A percentile compares a stretch with the other conserved stretches of the same genome.
Conservation (phyloP, 371 early-diverging fungal genomes). For the Rhizopus delemar region DNA sequence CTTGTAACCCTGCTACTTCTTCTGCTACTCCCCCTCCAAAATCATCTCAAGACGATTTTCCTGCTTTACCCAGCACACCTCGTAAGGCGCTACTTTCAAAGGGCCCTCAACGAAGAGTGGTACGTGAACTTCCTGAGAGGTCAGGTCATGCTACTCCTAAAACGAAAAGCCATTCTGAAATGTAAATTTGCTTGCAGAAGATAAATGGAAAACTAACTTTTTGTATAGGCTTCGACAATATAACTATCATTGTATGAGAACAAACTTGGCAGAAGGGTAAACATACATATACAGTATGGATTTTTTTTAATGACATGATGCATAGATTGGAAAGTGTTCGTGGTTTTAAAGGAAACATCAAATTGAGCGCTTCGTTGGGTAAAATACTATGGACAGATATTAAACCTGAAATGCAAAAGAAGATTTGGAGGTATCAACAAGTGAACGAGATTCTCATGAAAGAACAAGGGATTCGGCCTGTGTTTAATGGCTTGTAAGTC, state of each 20-base stretch:
- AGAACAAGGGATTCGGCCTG: slow-evolving; percentile 33
- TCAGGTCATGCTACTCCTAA: slow-evolving; percentile 2
- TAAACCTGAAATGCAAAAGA: slow-evolving; percentile 24
- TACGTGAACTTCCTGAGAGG: slow-evolving; percentile 32
- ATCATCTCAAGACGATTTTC: slow-evolving; percentile 26
- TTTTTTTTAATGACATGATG: background rate
- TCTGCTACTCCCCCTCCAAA: background rate
- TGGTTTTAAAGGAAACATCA: slow-evolving; percentile 43
- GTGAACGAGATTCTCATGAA: slow-evolving; percentile 48
- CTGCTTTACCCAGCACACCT: slow-evolving; percentile 23
- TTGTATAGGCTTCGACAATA: slow-evolving; percentile 36
- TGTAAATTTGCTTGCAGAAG: slow-evolving; percentile 1
- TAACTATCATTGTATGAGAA: slow-evolving; percentile 37
- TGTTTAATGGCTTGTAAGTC: slow-evolving; percentile 47
- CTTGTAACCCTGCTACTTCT: background rate
- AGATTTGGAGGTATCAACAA: slow-evolving; percentile 47
- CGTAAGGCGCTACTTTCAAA: slow-evolving; percentile 13
- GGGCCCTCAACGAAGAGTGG: slow-evolving; percentile 11
- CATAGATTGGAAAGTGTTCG: slow-evolving; percentile 32
- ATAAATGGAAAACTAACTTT: background rate
- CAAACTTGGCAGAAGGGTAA: slow-evolving; percentile 37
- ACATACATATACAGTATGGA: background rate
- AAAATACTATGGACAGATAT: slow-evolving; percentile 49
- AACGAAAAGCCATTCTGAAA: slow-evolving; percentile 4
- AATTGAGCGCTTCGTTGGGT: slow-evolving; percentile 48